Evolutionary conservation across 495 filamentous ascomycete genomes (phyloP), one percentile per base, ranked within the genome.

Genomic region (Penicillium canariense): DNA sequence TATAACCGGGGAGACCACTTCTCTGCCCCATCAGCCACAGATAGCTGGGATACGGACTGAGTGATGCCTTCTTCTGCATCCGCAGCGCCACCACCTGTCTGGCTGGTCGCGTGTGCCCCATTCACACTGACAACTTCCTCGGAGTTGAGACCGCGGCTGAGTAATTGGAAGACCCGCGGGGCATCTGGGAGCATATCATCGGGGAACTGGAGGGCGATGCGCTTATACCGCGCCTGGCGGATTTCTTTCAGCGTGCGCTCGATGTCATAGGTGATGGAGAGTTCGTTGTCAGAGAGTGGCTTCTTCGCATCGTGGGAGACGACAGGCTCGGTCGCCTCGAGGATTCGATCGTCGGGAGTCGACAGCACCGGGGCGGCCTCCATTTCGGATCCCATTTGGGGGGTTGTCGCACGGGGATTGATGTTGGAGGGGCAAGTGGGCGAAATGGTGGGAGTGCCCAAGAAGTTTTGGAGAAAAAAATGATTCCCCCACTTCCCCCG

Each of bases 131-230:
- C 38, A 17, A 58, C 49, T 27, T 66, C 64, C 47, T 64, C 54
- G 23, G 52, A 68, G 57, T 78, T 73, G 25, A 96, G 68, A n/a
- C 85, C 86, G 17, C 72, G 62, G 27, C 73, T 77, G 46, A 98
- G 74, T 10, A 82, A 69, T 39, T 85, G 83, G 57, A 87, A 91
- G 1, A 97, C 89, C 53, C 86, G 77, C 10, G 90, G 88, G 9
- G 87, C 90, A 81, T 97, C 91, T 0, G 80, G 75, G 25, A 99
- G 74, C 87, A 97, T 91, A 11, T 83, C 77, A 74, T 99, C 94
- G 10, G 94, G 95, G 63, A 99, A 97, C 60, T 99, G 94, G 2
- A 99, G 76, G 8, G 90, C 94, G 43, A 97, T 84, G 35, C 87
- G 81, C 49, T 72, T 81, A 77, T 90, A 96, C 65, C 77, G 79